Evolutionary conservation across 352 stramenopile species (phyloP).

Genomic region (Aphanomyces astaci): DNA sequence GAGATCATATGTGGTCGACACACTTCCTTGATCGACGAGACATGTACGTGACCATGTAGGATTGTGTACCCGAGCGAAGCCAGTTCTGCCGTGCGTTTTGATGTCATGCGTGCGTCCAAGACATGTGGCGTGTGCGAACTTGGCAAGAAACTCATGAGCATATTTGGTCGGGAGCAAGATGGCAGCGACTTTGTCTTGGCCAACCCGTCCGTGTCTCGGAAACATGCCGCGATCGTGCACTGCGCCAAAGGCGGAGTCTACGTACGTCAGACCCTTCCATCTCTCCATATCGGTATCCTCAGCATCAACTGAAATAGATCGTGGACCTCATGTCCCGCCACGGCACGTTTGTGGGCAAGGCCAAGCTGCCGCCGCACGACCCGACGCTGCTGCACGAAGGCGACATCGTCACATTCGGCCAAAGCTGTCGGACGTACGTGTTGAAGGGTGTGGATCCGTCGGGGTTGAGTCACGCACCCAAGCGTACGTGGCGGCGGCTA

Average conservation of each 20-base stretch:
- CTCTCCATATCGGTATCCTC: not conserved
- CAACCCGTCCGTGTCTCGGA: constrained; percentile 80
- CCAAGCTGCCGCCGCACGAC: constrained; percentile 80
- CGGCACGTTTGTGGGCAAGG: constrained; percentile 72
- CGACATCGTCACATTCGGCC: constrained; percentile 79
- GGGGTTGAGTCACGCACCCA: constrained; percentile 56
- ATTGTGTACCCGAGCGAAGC: constrained; percentile 3
- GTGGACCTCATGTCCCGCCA: constrained; percentile 85
- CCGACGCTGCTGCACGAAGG: constrained; percentile 75
- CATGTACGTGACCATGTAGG: not conserved
- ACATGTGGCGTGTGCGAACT: constrained; percentile 13
- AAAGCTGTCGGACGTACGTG: constrained; percentile 80
- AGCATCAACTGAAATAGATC: constrained; percentile 35
- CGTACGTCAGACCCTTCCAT: constrained; percentile 32
- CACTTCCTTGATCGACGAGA: no score
- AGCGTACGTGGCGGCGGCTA: constrained; percentile 71
- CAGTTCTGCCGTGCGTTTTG: constrained; percentile 15
- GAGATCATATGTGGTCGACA: no score
- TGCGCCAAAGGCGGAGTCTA: constrained; percentile 75
- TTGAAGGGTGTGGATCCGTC: constrained; percentile 60
- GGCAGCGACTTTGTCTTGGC: constrained; percentile 79
- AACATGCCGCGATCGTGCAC: constrained; percentile 81
- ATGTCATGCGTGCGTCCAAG: constrained; percentile 20
- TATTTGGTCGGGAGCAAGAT: constrained; percentile 80
- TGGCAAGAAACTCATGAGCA: constrained; percentile 35